phyloP scores from a whole-genome alignment of 345 rosid species.

The Acer yangbiense region DNA sequence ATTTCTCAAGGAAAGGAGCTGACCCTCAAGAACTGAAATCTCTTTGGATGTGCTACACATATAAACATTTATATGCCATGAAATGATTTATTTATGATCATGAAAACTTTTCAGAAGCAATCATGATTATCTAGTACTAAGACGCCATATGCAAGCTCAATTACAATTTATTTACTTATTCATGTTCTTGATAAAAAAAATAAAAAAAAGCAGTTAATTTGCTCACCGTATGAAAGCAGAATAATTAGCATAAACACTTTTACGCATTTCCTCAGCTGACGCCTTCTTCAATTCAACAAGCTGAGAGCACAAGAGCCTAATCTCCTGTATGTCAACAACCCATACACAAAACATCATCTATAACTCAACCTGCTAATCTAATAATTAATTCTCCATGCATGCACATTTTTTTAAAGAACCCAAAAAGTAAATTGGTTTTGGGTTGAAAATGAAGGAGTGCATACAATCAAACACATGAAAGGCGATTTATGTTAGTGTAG shows the following conservation, averaged over 20 bases:
- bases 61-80: background rate
- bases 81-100: background rate
- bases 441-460: background rate
- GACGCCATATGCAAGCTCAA: too few species aligned
- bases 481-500: background rate
- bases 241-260: conserved; percentile 89
- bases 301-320: conserved; percentile 58
- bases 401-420: background rate
- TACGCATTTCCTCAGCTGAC: conserved; percentile 98
- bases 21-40: conserved; percentile 86
- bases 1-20: conserved; percentile 85
- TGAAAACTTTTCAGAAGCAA: background rate
- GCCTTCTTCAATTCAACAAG: conserved; percentile 85
- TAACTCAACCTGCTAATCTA: background rate
- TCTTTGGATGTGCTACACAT: conserved; percentile 76
- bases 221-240: conserved; percentile 76
- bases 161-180: too few species aligned
- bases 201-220: background rate
- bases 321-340: conserved; percentile 51
- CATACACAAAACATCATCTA: conserved; percentile 4
- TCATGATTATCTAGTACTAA: background rate
- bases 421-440: background rate
- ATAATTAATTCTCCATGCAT: background rate
- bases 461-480: background rate
- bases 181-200: too few species aligned